Percentiles rank a stretch among this genome's conserved stretches.
Evolutionary conservation across 257 asterid species (phyloP).

Genomic region (Thymus mandschuricus): DNA sequence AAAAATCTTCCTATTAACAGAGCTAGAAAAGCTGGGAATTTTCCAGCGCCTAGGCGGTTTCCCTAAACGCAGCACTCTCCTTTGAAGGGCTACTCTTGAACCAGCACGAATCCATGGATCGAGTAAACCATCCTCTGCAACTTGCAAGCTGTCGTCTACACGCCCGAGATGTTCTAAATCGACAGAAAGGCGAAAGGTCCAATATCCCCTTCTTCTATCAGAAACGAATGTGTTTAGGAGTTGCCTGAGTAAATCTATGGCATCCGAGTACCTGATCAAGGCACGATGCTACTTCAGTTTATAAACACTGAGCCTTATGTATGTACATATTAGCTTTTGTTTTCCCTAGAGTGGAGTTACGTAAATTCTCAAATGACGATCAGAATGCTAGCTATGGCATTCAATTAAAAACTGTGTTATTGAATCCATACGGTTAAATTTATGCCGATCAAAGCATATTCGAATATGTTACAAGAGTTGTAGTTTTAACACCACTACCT

Average conservation of each 20-base stretch:
- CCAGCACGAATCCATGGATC: slow-evolving; percentile 98
- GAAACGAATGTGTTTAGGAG: slow-evolving; percentile 55
- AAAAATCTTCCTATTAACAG: slow-evolving; percentile 67
- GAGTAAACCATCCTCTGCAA: slow-evolving; percentile 77
- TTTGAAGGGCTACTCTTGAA: slow-evolving; percentile 81
- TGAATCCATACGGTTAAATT: too few relatives aligned
- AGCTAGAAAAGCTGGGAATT: slow-evolving; percentile 63
- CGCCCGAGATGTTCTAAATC: slow-evolving; percentile 88
- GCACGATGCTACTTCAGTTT: not conserved
- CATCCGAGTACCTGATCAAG: slow-evolving; percentile 62
- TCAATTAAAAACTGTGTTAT: too few relatives aligned
- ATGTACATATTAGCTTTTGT: not conserved
- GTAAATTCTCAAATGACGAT: too few relatives aligned
- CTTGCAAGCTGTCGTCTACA: slow-evolving; percentile 77
- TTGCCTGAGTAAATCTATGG: slow-evolving; percentile 70
- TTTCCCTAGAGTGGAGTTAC: too few relatives aligned
- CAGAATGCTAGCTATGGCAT: too few relatives aligned
- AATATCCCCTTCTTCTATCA: slow-evolving; percentile 92
- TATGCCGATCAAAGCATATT: too few relatives aligned
- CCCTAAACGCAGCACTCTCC: slow-evolving; percentile 81
- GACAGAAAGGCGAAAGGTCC: slow-evolving; percentile 85
- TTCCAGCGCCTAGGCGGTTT: slow-evolving; percentile 99
- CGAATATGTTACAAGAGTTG: slow-evolving; percentile 8
- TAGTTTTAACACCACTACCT: slow-evolving; percentile 46
- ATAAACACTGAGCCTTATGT: not conserved